phyloP scores from a whole-genome alignment of 2,329 filamentous ascomycete genomes.

The Cladosporium cucumerinum region DNA sequence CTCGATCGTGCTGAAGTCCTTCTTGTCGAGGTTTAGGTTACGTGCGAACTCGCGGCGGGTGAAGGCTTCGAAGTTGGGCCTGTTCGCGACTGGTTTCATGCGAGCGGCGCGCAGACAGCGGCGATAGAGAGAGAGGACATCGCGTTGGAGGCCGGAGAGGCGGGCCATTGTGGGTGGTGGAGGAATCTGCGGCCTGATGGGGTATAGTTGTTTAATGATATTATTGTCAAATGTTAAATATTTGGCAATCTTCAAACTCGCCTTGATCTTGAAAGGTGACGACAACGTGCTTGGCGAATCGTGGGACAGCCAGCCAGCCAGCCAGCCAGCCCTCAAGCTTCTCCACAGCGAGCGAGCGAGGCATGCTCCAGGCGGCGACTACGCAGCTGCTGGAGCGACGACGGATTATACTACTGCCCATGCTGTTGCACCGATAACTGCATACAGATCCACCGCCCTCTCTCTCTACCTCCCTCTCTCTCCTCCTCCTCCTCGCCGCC shows the following conservation, averaged over 20 bases:
- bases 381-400: not conserved
- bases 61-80: constrained; percentile 35
- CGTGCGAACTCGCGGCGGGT: constrained; percentile 66
- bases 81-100: constrained; percentile 62
- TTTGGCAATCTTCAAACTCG: not conserved
- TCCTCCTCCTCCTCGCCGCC: not conserved
- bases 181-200: not conserved
- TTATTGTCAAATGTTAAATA: too few relatives aligned
- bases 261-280: constrained; percentile 4
- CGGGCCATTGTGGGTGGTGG: constrained; percentile 35
- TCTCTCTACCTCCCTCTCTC: not conserved
- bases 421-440: constrained; percentile 1
- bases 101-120: constrained; percentile 77
- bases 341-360: constrained; percentile 5
- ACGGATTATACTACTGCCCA: not conserved
- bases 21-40: constrained; percentile 66
- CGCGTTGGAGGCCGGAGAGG: constrained; percentile 83
- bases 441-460: not conserved
- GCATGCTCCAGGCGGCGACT: constrained; percentile 9
- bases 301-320: not conserved
- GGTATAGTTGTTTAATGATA: not conserved
- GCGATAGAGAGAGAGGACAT: constrained; percentile 82
- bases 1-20: constrained; percentile 82
- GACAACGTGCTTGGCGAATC: constrained; percentile 14
- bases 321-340: not conserved